Percentiles rank a stretch among this genome's conserved stretches.
Conservation (phyloP, 768 basidiomycete genomes). For the Leccinum subtestaceum region DNA sequence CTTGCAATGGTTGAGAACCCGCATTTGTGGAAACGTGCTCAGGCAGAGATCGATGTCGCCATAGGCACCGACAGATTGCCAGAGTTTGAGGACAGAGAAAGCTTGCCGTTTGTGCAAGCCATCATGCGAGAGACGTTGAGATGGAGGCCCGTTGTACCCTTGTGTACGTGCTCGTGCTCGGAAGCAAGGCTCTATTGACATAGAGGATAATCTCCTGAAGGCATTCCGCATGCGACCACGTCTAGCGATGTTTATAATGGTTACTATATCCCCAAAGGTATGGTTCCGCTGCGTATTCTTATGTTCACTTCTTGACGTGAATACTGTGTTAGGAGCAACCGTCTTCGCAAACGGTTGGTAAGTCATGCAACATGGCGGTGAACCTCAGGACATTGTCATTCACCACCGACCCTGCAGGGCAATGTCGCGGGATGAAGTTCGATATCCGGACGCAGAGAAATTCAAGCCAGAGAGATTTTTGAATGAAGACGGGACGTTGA, state of each 20-base stretch:
- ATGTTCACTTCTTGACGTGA: not conserved
- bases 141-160: not conserved
- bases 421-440: not conserved
- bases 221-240: constrained; percentile 26
- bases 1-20: not conserved
- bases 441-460: constrained; percentile 6
- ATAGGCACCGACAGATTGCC: not conserved
- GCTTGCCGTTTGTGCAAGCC: not conserved
- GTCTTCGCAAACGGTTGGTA: constrained; percentile 2
- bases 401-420: not conserved
- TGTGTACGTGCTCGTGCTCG: not conserved
- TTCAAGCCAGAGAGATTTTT: constrained; percentile 14
- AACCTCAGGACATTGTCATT: not conserved
- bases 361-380: not conserved
- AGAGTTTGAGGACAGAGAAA: not conserved
- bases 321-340: not conserved
- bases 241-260: constrained; percentile 40
- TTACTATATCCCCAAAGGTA: constrained; percentile 51
- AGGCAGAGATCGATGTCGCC: not conserved
- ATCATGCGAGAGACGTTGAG: not conserved
- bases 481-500: not conserved
- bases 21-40: not conserved
- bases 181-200: not conserved
- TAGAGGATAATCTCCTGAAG: not conserved
- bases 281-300: not conserved